phyloP scores from a whole-genome alignment of 768 basidiomycete species.

The Suillus tomentosus region DNA sequence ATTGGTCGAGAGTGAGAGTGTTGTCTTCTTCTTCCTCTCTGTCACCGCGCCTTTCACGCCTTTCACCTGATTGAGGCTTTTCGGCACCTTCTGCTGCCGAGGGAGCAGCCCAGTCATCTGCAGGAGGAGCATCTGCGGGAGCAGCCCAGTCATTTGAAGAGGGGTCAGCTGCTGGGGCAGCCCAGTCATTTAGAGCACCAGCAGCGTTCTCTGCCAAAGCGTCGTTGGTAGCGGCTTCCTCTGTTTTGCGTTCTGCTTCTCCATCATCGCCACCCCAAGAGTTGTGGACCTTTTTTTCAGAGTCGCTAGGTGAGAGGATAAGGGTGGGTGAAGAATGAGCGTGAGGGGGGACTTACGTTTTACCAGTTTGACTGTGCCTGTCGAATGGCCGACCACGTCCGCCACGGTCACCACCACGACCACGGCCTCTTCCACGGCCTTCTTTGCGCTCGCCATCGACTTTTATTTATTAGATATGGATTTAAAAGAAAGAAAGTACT shows the following conservation, averaged over 20 bases:
- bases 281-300: conserved; percentile 92
- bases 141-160: conserved; percentile 42
- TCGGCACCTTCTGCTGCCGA: conserved; percentile 38
- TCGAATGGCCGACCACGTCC: conserved; percentile 78
- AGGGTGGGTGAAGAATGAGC: conserved; percentile 6
- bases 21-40: conserved; percentile 90
- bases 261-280: conserved; percentile 96
- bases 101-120: conserved; percentile 36
- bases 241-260: conserved; percentile 76
- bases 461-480: conserved; percentile 14
- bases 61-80: conserved; percentile 37
- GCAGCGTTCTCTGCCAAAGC: conserved; percentile 53
- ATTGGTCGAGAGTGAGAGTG: conserved; percentile 92
- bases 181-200: conserved; percentile 30
- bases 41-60: conserved; percentile 46
- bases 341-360: conserved; percentile 55
- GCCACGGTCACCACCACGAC: conserved; percentile 47
- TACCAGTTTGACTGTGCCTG: conserved; percentile 85
- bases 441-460: conserved; percentile 49
- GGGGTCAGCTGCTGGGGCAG: conserved; percentile 32
- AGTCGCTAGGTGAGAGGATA: conserved; percentile 59
- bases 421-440: conserved; percentile 46
- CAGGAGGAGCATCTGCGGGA: conserved; percentile 32
- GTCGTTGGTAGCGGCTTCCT: conserved; percentile 74
- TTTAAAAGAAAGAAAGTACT: conserved; percentile 15